These are phyloP conservation scores for Thielaviopsis populi DNA, from an alignment of 2,329 filamentous ascomycete species.

Conservation along the genomic window DNA sequence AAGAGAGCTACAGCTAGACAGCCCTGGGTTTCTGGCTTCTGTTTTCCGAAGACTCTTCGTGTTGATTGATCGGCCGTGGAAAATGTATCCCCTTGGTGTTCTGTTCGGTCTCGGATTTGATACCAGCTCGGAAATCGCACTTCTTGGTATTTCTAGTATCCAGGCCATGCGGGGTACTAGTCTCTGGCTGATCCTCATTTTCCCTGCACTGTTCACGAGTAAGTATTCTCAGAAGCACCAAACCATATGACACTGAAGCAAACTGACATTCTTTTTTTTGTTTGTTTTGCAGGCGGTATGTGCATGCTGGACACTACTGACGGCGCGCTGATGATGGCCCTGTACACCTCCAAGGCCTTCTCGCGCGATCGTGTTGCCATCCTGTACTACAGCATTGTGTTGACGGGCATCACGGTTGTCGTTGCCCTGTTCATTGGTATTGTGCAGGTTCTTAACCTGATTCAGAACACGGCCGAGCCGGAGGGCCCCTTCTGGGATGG, in stretches of 20 bases:
- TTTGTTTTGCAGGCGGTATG: constrained; percentile 95
- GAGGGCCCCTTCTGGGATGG: constrained; percentile 80
- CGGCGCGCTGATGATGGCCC: constrained; percentile 84
- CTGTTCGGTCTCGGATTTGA: constrained; percentile 90
- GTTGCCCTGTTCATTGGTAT: constrained; percentile 76
- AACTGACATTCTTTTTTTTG: background rate
- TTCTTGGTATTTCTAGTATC: constrained; percentile 78
- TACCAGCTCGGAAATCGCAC: constrained; percentile 83
- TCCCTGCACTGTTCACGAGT: constrained; percentile 79
- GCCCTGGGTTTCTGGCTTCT: constrained; percentile 57
- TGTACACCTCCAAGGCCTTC: constrained; percentile 71
- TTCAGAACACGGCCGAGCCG: constrained; percentile 60
- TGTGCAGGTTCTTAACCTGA: constrained; percentile 67
- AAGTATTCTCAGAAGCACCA: constrained; percentile 20
- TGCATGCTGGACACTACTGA: constrained; percentile 86
- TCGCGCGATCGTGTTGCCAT: constrained; percentile 75
- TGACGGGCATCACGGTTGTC: constrained; percentile 68
- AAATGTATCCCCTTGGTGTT: constrained; percentile 85
- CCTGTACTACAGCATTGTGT: constrained; percentile 80
- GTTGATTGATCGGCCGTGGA: constrained; percentile 66
- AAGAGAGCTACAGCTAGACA: constrained; percentile 53
- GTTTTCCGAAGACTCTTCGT: constrained; percentile 64
- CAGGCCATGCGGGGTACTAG: constrained; percentile 74
- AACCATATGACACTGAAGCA: background rate
- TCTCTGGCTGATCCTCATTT: constrained; percentile 88